Conservation (phyloP, 768 basidiomycete genomes). For the Sporobolomyces roseus region DNA sequence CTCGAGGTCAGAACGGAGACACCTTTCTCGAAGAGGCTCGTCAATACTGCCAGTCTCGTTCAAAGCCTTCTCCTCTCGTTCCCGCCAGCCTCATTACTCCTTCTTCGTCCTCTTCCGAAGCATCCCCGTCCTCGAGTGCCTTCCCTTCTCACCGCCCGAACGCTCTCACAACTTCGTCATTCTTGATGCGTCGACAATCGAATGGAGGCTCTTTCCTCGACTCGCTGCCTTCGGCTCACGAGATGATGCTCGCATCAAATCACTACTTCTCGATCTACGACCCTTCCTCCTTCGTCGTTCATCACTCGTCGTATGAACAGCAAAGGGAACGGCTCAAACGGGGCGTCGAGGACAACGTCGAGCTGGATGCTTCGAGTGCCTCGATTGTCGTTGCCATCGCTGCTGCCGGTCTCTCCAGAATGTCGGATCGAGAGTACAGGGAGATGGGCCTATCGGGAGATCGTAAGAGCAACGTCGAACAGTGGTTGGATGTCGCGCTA, state of each 20-base stretch:
- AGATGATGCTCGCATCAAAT: neutral
- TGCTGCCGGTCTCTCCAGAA: constrained; percentile 21
- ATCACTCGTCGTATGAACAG: neutral
- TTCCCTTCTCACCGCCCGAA: neutral
- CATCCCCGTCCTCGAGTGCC: neutral
- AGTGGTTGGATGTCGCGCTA: constrained; percentile 6
- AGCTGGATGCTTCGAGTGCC: constrained; percentile 14
- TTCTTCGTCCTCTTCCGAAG: neutral
- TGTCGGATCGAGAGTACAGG: constrained; percentile 5
- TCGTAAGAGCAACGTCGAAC: constrained; percentile 2
- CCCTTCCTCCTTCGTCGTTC: neutral
- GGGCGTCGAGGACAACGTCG: neutral
- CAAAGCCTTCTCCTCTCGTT: neutral
- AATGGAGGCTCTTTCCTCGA: neutral
- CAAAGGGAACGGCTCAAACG: neutral
- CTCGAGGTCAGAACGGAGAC: neutral
- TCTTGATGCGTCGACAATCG: neutral
- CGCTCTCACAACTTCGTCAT: constrained; percentile 1
- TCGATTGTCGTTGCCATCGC: constrained; percentile 8
- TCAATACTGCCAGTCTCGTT: constrained; percentile 1
- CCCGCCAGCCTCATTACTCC: constrained; percentile 14
- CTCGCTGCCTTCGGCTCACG: constrained; percentile 2
- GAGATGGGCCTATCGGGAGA: neutral
- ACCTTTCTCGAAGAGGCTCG: constrained; percentile 27
- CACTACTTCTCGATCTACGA: constrained; percentile 9